These are phyloP conservation scores for Blastobotrys apis DNA, from an alignment of 1,139 yeast species.

Conservation along the genomic window DNA sequence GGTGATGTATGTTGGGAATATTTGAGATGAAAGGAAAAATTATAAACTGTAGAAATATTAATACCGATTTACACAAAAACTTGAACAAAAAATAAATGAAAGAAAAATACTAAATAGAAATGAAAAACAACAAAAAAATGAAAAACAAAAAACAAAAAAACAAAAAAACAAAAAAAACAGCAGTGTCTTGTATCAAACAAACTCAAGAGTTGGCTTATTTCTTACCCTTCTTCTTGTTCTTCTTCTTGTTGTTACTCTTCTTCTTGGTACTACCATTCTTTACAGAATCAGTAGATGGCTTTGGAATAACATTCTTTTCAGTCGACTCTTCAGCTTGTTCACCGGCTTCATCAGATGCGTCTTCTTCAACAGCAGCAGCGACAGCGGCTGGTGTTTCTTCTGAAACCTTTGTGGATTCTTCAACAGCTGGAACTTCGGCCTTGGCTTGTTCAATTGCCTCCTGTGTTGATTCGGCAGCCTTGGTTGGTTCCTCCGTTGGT, in stretches of 20 bases:
- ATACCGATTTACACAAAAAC: neutral
- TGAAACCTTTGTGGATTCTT: neutral
- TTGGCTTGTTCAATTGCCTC: slow-evolving; percentile 4
- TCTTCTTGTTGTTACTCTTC: slow-evolving; percentile 22
- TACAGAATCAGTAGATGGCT: slow-evolving; percentile 15
- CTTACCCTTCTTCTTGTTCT: slow-evolving; percentile 24
- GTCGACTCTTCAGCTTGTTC: slow-evolving; percentile 3
- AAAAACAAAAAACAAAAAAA: neutral
- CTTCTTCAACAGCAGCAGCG: neutral
- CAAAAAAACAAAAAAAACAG: neutral
- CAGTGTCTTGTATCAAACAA: neutral
- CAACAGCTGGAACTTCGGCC: neutral
- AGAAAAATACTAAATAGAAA: neutral
- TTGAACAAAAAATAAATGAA: neutral
- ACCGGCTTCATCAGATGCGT: neutral
- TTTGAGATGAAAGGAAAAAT: neutral
- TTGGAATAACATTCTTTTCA: slow-evolving; percentile 9
- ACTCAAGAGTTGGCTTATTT: slow-evolving; percentile 13
- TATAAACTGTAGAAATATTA: neutral
- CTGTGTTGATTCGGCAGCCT: slow-evolving; percentile 4
- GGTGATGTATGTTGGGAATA: neutral
- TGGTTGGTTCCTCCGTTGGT: slow-evolving; percentile 2
- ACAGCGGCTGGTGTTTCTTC: slow-evolving; percentile 3
- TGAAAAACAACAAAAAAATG: neutral
- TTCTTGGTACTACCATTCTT: slow-evolving; percentile 15